Evolutionary conservation across 2,329 filamentous ascomycete species (phyloP).

Genomic region (Fusarium staphyleae): DNA sequence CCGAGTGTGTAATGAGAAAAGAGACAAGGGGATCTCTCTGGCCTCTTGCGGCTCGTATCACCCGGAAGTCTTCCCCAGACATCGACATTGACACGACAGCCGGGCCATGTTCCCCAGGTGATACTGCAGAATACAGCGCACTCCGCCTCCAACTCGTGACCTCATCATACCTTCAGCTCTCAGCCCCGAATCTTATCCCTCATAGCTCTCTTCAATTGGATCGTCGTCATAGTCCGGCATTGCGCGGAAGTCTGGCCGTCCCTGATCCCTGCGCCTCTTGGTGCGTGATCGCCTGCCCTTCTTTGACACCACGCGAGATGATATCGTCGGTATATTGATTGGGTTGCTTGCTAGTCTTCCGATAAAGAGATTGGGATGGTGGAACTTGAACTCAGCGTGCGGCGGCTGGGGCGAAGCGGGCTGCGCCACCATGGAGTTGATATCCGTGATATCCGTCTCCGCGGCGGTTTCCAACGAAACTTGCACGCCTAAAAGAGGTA

Average conservation of each 20-base stretch:
- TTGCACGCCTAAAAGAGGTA: not conserved
- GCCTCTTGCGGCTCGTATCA: slow-evolving; percentile 3
- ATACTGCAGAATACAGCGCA: slow-evolving; percentile 24
- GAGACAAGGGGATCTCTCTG: slow-evolving; percentile 19
- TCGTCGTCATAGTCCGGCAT: slow-evolving; percentile 45
- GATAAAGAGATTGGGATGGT: slow-evolving; percentile 44
- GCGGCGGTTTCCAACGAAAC: slow-evolving; percentile 6
- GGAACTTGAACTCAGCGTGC: slow-evolving; percentile 39
- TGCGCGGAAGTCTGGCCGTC: slow-evolving; percentile 45
- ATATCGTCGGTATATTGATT: slow-evolving; percentile 1
- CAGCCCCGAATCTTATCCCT: slow-evolving; percentile 10
- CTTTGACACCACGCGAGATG: slow-evolving; percentile 4
- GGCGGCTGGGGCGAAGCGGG: slow-evolving; percentile 26
- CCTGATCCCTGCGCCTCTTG: slow-evolving; percentile 31
- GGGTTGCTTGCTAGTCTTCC: slow-evolving; percentile 38
- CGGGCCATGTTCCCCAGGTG: slow-evolving; percentile 12
- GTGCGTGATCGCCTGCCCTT: slow-evolving; percentile 24
- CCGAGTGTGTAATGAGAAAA: slow-evolving; percentile 12
- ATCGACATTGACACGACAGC: slow-evolving; percentile 5
- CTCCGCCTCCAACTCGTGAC: slow-evolving; percentile 25
- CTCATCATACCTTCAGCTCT: slow-evolving; percentile 13
- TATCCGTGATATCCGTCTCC: slow-evolving; percentile 11
- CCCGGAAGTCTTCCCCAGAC: slow-evolving; percentile 11
- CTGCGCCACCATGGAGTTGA: slow-evolving; percentile 21
- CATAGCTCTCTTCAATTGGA: slow-evolving; percentile 43